phyloP scores from a whole-genome alignment of 192 early-diverging fungal species.

The Coemansia sp. region DNA sequence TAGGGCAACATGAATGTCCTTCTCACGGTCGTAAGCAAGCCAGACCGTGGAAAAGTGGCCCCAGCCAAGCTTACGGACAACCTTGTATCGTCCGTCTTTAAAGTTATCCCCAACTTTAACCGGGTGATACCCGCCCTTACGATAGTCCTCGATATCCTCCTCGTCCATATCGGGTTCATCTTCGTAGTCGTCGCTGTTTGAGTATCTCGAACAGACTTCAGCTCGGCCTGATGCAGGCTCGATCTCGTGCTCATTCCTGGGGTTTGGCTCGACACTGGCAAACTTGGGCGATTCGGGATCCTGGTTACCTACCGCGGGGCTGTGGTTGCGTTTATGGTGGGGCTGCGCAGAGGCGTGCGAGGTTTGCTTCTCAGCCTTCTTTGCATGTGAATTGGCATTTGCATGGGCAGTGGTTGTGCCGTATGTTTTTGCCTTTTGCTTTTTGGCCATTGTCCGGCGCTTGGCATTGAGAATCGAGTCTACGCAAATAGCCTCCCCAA shows the following conservation, averaged over 20 bases:
- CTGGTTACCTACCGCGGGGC: not conserved
- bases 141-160: slow-evolving; percentile 89
- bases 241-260: not conserved
- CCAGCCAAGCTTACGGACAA: slow-evolving; percentile 95
- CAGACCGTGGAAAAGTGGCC: slow-evolving; percentile 99
- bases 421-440: slow-evolving; percentile 35
- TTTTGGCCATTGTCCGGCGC: slow-evolving; percentile 52
- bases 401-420: slow-evolving; percentile 2
- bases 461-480: slow-evolving; percentile 49
- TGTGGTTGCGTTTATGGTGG: not conserved
- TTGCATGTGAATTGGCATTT: not conserved
- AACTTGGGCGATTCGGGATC: not conserved
- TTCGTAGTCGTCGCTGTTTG: slow-evolving; percentile 43
- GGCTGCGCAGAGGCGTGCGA: not conserved
- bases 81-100: slow-evolving; percentile 75
- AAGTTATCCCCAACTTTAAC: slow-evolving; percentile 80
- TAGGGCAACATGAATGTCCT: slow-evolving; percentile 82
- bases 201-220: slow-evolving; percentile 8
- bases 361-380: not conserved
- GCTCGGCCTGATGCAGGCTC: slow-evolving; percentile 4
- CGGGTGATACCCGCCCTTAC: slow-evolving; percentile 93
- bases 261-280: not conserved
- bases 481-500: slow-evolving; percentile 4
- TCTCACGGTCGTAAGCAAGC: slow-evolving; percentile 78
- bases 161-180: slow-evolving; percentile 68